Conservation (phyloP, 2,329 filamentous ascomycete genomes). For the Calonectria leucothoes region DNA sequence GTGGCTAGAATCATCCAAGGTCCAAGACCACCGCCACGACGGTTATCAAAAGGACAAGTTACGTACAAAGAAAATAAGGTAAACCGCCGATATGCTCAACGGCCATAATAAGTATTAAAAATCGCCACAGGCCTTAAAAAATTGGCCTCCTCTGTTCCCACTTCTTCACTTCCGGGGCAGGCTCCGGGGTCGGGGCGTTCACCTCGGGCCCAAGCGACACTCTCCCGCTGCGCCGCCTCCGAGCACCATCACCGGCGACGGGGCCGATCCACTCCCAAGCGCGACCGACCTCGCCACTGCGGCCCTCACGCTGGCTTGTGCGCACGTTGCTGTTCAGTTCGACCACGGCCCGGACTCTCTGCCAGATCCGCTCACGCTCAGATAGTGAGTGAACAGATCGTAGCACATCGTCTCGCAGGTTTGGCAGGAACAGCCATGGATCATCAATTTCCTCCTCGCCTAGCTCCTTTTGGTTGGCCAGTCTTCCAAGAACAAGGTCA, state of each 20-base stretch:
- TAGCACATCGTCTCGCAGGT: constrained; percentile 91
- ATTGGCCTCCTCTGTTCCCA: constrained; percentile 57
- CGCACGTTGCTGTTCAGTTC: constrained; percentile 95
- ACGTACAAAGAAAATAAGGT: constrained; percentile 30
- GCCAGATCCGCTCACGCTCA: constrained; percentile 86
- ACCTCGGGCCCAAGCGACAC: constrained; percentile 58
- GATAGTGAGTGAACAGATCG: constrained; percentile 81
- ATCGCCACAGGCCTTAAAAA: constrained; percentile 45
- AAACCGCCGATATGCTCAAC: constrained; percentile 18
- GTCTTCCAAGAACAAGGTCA: constrained; percentile 82
- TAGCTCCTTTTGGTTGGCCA: constrained; percentile 87
- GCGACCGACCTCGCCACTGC: constrained; percentile 72
- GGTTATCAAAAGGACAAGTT: constrained; percentile 13
- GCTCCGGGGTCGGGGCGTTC: constrained; percentile 49
- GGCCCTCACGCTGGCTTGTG: constrained; percentile 75
- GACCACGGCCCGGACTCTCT: constrained; percentile 83
- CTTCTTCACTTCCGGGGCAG: constrained; percentile 46
- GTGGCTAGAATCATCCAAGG: constrained; percentile 28
- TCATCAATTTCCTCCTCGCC: constrained; percentile 77
- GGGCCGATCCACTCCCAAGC: constrained; percentile 80
- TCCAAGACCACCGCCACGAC: constrained; percentile 20
- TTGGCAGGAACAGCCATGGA: constrained; percentile 85
- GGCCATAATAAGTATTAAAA: constrained; percentile 13
- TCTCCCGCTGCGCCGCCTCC: constrained; percentile 64
- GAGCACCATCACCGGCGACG: constrained; percentile 56